Evolutionary conservation across 2,329 filamentous ascomycete genomes (phyloP).

Genomic region (Talaromyces sp.): DNA sequence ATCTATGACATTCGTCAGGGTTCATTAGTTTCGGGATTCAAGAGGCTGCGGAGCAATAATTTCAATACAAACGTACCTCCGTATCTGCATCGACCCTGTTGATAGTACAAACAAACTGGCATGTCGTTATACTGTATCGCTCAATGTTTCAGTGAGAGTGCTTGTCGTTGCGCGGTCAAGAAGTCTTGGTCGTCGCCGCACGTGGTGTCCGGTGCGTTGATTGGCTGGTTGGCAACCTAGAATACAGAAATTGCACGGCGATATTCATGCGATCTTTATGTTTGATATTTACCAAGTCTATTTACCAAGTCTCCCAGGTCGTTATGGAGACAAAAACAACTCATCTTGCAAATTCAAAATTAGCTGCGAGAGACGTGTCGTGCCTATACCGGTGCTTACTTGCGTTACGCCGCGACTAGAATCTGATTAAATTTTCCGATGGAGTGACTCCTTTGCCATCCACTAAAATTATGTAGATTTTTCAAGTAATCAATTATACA

Average conservation of each 20-base stretch:
- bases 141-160: background rate
- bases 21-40: background rate
- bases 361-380: background rate
- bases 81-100: constrained; percentile 62
- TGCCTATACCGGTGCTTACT: background rate
- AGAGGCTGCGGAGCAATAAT: background rate
- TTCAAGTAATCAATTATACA: background rate
- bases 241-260: background rate
- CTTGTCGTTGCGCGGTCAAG: background rate
- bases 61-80: constrained; percentile 50
- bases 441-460: background rate
- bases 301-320: background rate
- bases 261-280: background rate
- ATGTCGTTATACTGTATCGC: constrained; percentile 25
- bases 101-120: constrained; percentile 61
- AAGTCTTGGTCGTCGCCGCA: background rate
- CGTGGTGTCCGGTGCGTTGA: background rate
- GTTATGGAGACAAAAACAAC: background rate
- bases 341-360: background rate
- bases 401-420: background rate
- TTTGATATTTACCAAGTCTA: background rate
- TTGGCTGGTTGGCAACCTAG: background rate
- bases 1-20: constrained; percentile 39
- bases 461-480: background rate
- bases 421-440: background rate